Evolutionary conservation across 2,329 filamentous ascomycete genomes (phyloP).

Genomic region (Fusarium irregulare): DNA sequence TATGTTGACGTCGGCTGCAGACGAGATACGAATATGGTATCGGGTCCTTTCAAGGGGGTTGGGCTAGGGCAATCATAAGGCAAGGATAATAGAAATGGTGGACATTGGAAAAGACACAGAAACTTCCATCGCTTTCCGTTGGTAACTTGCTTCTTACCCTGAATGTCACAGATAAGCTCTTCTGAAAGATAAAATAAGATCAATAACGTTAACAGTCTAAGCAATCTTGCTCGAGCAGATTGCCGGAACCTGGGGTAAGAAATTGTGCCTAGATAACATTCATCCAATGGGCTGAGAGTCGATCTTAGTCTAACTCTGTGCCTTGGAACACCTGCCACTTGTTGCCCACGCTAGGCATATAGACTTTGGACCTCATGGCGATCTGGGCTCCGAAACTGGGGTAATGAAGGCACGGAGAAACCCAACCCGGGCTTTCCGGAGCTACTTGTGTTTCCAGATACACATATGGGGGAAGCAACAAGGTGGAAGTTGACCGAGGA

Average conservation of each 20-base stretch:
- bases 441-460: neutral
- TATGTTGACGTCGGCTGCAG: neutral
- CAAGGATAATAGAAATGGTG: no score
- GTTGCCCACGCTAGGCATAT: neutral
- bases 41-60: no score
- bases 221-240: neutral
- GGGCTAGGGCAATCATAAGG: no score
- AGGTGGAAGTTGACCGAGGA: neutral
- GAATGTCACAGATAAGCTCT: no score
- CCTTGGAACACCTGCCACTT: neutral
- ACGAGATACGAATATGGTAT: neutral
- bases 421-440: neutral
- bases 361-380: neutral
- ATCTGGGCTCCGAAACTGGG: neutral
- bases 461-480: neutral
- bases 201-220: no score
- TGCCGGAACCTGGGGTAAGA: neutral
- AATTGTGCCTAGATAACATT: neutral
- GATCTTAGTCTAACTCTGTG: neutral
- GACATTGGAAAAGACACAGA: no score
- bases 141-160: no score
- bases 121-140: no score
- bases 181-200: no score
- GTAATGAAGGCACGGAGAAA: neutral
- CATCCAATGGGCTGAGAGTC: neutral